Base-by-base conservation (phyloP, 352 stramenopile genomes). In the Phytopythium montanum region DNA sequence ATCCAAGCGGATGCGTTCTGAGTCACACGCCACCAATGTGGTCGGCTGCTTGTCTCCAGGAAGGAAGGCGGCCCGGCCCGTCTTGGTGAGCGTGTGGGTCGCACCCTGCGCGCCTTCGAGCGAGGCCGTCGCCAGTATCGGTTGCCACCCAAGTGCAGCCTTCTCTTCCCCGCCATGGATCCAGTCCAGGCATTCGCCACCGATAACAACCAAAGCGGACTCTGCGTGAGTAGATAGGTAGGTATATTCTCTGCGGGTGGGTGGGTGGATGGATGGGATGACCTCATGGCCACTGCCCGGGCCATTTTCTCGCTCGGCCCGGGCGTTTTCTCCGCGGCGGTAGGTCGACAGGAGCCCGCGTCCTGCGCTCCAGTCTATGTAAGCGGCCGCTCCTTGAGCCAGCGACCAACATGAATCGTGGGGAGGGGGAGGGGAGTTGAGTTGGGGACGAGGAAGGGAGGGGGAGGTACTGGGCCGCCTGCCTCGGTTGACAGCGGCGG, bases 41-140 rank as follows among this genome's bases (percentile, higher is more conserved):
- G 31, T 36, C 31, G 31, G 2, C 31, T 10, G 31, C 5, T 6
- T 36, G 7, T 25, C 18, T 9, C 41, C 41, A 48, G 41, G 31
- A n/a, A n/a, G n/a, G n/a, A 18, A 42, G 36, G 36, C 36, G 36
- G 36, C 14, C 1, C 39, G 18, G 18, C 12, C 10, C 36, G 31
- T 2, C 33, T 8, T 38, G 33, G 48, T 34, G 26, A 53, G 46
- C 29, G 23, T 13, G 21, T 33, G 45, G 46, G 18, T 54, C 48
- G 26, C 48, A 54, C 8, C 48, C 48, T 51, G 46, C 25, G 46
- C 26, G 46, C 36, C 46, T 54, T 39, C 46, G 39, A 54, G 48
- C 39, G 48, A 41, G 10, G 38, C 45, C 25, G 9, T 2, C 45
- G 23, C 45, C 45, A 52, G 45, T 23, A 36, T 36, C 46, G 33